Evolutionary conservation across 164 flowering plant genomes (phyloP), one percentile per base, ranked within the genome.

Genomic region (Magnolia sinica): DNA sequence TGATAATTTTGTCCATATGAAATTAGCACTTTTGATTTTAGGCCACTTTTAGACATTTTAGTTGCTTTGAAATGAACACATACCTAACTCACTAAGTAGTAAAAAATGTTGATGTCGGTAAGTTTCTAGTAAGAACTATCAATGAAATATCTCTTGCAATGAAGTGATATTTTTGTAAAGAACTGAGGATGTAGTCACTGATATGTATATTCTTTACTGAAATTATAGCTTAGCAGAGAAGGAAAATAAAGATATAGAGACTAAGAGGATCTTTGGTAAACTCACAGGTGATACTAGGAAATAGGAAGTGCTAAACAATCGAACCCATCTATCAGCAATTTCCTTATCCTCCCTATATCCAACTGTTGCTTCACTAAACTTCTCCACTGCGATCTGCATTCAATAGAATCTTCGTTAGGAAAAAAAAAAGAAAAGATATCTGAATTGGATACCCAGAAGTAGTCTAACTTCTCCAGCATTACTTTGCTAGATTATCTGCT

Each of bases 351-450:
- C 88, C 76, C 89, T 90, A 76, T 89, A 93, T 67, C 98, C 99
- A 45, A 96, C 90, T 7, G 99, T 96, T 51, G 99, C 98, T 84
- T 95, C 99, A 73, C 99, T 95, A 71, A 95, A 93, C 69, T 91
- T 91, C 88, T 90, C 98, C 73, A 83, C 79, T 0, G 97, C 99
- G 82, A 96, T 96, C 99, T 96, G 86, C 84, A 84, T 14, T 72
- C 64, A 80, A 27, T 72, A 16, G 50, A 27, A 78, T 64, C 16
- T 70, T 67, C 7, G 50, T 78, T 74, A 72, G 55, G 5, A 77
- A n/a, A 19, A 58, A 58, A 58, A 58, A 6, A 10, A 27, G 1
- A 27, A 1, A 37, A 37, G 45, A 37, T 37, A 37, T 5, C 7
- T 37, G 45, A 37, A 37, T 37, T 37, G 45, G 45, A 55, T 20